Conservation (phyloP, 768 basidiomycete species). For the Pleurotus tuoliensis region DNA sequence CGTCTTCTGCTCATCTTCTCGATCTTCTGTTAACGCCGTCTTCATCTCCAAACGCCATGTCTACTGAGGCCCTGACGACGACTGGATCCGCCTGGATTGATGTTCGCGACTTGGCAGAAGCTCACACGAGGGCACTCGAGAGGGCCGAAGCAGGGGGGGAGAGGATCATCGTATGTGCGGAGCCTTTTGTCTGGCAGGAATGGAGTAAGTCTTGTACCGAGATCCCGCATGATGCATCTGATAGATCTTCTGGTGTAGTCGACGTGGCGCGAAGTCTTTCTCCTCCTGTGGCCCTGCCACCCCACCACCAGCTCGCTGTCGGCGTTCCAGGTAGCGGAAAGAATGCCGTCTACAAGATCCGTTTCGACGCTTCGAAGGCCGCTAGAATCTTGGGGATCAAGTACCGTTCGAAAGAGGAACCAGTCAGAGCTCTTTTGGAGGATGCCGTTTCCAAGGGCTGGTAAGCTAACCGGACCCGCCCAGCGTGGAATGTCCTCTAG, state of each 20-base stretch:
- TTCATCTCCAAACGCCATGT: conserved; percentile 12
- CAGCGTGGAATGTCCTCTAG: too few relatives aligned
- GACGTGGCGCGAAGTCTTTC: conserved; percentile 31
- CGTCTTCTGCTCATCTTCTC: conserved; percentile 29
- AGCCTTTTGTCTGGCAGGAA: conserved; percentile 23
- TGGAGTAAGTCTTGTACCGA: conserved; percentile 17
- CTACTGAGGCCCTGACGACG: conserved; percentile 13
- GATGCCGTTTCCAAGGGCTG: conserved; percentile 43
- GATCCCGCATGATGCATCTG: too few relatives aligned
- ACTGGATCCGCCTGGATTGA: conserved; percentile 30
- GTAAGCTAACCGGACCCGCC: conserved; percentile 13
- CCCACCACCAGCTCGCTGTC: conserved; percentile 21
- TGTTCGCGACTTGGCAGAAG: conserved; percentile 45
- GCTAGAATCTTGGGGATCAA: conserved; percentile 36
- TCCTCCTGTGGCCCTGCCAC: conserved; percentile 24
- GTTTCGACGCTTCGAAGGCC: conserved; percentile 34
- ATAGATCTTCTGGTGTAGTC: conserved; percentile 17
- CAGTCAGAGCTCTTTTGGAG: conserved; percentile 34
- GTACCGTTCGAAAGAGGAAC: conserved; percentile 36
- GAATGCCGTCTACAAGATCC: conserved; percentile 19
- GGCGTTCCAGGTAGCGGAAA: conserved; percentile 30
- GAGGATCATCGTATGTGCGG: conserved; percentile 33
- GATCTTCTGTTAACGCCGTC: conserved; percentile 17
- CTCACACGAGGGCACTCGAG: conserved; percentile 43
- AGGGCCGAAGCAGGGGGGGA: conserved; percentile 42